A percentile compares a stretch with the other conserved stretches of the same genome.
These are phyloP conservation scores for Pterulicium gracile DNA, from an alignment of 1,284 basidiomycete genomes.

Conservation along the genomic window DNA sequence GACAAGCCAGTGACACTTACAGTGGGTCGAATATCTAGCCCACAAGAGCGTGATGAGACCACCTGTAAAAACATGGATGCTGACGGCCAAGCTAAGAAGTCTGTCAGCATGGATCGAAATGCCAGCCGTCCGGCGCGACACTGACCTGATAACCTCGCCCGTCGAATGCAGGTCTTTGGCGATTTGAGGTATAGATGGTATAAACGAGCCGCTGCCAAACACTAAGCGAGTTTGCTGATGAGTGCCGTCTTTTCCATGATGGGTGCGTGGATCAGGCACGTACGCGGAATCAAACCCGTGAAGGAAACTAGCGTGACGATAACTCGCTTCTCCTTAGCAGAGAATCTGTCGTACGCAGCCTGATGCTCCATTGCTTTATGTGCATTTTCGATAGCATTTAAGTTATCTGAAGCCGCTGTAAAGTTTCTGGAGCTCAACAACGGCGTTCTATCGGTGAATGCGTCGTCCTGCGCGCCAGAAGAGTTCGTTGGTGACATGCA, in stretches of 20 bases:
- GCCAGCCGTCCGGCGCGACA: neutral
- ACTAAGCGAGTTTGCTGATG: too few species aligned
- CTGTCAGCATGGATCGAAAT: neutral
- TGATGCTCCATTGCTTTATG: constrained; percentile 13
- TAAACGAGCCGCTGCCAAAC: neutral
- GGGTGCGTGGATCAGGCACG: constrained; percentile 14
- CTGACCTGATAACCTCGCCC: neutral
- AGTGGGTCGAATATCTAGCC: neutral
- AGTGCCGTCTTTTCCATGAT: too few species aligned
- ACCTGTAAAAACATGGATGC: neutral
- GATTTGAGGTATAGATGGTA: neutral
- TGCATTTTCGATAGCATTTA: neutral
- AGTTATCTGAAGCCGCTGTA: neutral
- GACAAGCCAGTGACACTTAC: constrained; percentile 21
- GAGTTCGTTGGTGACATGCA: too few species aligned
- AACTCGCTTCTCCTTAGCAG: constrained; percentile 26
- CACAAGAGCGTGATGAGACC: neutral
- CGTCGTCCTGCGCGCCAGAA: neutral
- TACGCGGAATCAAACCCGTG: constrained; percentile 40
- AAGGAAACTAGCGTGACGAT: constrained; percentile 43
- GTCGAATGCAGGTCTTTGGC: neutral
- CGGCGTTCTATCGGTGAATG: neutral
- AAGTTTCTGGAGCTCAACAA: too few species aligned
- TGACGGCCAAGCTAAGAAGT: neutral
- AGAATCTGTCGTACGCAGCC: constrained; percentile 42